These are phyloP conservation scores for Fusarium succisae DNA, from an alignment of 2,329 filamentous ascomycete genomes.

Conservation along the genomic window DNA sequence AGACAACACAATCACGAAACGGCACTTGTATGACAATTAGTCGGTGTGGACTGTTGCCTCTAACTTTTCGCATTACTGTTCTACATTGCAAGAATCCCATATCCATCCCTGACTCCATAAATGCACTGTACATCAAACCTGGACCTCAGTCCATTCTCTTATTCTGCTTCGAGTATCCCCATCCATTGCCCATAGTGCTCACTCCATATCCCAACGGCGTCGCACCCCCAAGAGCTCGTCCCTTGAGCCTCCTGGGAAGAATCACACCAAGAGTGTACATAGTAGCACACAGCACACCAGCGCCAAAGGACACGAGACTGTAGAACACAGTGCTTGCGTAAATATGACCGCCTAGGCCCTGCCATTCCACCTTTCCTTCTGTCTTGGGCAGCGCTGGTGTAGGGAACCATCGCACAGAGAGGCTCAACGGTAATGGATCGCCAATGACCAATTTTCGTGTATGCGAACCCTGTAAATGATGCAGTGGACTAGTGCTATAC, in stretches of 20 bases:
- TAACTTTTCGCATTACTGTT: conserved; percentile 25
- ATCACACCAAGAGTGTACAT: conserved; percentile 71
- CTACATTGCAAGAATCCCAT: conserved; percentile 20
- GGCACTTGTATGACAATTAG: conserved; percentile 11
- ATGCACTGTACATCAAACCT: conserved; percentile 20
- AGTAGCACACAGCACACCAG: conserved; percentile 62
- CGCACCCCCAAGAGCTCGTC: conserved; percentile 62
- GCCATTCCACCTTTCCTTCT: conserved; percentile 73
- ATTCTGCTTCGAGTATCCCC: conserved; percentile 58
- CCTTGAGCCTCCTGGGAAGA: conserved; percentile 62
- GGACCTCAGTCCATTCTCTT: conserved; percentile 59
- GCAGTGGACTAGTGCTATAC: conserved; percentile 81
- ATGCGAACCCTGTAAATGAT: conserved; percentile 63
- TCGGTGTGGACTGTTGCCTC: conserved; percentile 2
- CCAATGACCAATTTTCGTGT: conserved; percentile 82
- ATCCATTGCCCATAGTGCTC: conserved; percentile 63
- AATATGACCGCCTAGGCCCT: conserved; percentile 70
- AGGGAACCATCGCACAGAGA: conserved; percentile 89
- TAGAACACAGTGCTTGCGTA: conserved; percentile 73
- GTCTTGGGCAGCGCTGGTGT: conserved; percentile 74
- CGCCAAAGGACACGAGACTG: conserved; percentile 65
- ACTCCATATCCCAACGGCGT: conserved; percentile 67
- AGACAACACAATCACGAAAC: background rate
- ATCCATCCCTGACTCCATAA: conserved; percentile 35
- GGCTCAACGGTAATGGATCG: conserved; percentile 79